Base-by-base conservation (phyloP, 495 filamentous ascomycete genomes). In the Penicillium psychrofluorescens region DNA sequence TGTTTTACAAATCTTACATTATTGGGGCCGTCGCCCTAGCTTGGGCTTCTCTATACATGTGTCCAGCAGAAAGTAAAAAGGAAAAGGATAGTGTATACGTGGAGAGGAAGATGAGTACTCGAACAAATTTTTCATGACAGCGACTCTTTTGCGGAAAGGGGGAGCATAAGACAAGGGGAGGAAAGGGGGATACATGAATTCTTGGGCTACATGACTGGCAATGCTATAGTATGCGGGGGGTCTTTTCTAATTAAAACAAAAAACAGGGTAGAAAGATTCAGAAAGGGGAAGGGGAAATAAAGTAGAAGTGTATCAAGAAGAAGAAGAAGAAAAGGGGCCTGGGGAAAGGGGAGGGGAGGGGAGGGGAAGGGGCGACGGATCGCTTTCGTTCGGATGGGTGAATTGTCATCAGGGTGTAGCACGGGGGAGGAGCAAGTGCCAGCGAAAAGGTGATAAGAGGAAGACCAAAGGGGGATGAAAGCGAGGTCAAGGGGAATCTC, bases 231-330 rank as follows among this genome's bases (percentile, higher is more conserved):
- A 48, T 48, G 45, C 45, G 46, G 22, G 51, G 53, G 60, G 54
- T 56, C 61, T 63, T 62, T 66, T 73, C 67, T 73, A 73, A 68
- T 67, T 66, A 64, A 59, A 73, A 68, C 66, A 65, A 64, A 59
- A 64, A 68, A 49, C 51, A 52, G 50, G 43, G 42, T 59, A 58
- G 53, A 53, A 53, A 46, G 40, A 36, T 16, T 41, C 50, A 40
- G 49, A 38, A 59, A 43, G 38, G 35, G 40, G 39, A 53, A 49
- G 45, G 40, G 43, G 39, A 52, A 44, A 51, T 22, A 22, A 22
- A 22, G 22, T 22, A 40, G 44, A 46, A 42, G 46, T 44, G 40
- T 60, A 54, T 40, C 46, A 46, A 53, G 47, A 58, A 48, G 40
- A 53, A 48, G 40, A 53, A 48, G 29, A 57, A 64, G 61, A 59